phyloP scores from a whole-genome alignment of 2,329 filamentous ascomycete genomes.

The Aspergillus tubingensis region DNA sequence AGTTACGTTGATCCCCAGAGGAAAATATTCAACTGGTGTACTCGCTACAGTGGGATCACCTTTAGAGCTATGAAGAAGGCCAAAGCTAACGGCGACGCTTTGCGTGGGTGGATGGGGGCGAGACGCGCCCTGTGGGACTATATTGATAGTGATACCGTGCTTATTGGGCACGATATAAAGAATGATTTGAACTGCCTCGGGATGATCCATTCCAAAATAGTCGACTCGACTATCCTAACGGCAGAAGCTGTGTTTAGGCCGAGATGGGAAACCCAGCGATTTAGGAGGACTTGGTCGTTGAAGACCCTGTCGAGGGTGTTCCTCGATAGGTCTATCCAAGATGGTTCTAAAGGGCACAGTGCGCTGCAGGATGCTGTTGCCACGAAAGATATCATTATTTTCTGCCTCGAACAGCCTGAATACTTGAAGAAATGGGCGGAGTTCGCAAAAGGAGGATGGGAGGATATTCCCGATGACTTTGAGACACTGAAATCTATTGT shows the following conservation, averaged over 20 bases:
- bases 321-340: conserved; percentile 40
- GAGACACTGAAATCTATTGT: no score
- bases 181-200: conserved; percentile 50
- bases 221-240: conserved; percentile 50
- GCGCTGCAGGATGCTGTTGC: conserved; percentile 55
- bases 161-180: conserved; percentile 52
- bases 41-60: conserved; percentile 45
- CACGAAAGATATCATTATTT: conserved; percentile 52
- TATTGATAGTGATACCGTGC: conserved; percentile 48
- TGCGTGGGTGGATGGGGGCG: conserved; percentile 49
- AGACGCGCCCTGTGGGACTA: conserved; percentile 45
- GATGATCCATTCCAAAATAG: conserved; percentile 45
- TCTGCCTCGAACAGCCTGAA: conserved; percentile 45
- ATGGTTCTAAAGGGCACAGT: conserved; percentile 45
- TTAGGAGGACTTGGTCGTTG: conserved; percentile 36
- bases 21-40: conserved; percentile 41
- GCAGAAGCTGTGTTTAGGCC: conserved; percentile 32
- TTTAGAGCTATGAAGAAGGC: conserved; percentile 34
- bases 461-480: no score
- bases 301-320: conserved; percentile 39
- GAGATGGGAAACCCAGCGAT: not conserved
- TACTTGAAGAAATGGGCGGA: conserved; percentile 39
- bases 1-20: conserved; percentile 42
- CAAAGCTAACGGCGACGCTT: conserved; percentile 27
- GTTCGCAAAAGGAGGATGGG: no score